phyloP scores from a whole-genome alignment of 169 alveolate species.

The Eimeria necatrix region DNA sequence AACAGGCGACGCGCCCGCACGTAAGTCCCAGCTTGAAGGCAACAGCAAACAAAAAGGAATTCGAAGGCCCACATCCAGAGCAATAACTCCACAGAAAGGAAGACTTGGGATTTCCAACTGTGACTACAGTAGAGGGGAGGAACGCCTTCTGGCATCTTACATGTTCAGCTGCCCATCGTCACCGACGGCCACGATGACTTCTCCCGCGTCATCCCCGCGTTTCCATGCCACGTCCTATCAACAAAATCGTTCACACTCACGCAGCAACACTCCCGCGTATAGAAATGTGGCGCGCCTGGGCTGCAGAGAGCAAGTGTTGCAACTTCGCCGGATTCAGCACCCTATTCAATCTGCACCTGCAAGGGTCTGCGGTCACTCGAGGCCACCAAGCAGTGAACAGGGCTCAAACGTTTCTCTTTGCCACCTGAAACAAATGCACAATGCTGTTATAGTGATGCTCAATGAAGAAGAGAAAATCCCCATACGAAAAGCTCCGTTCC shows the following conservation, averaged over 20 bases:
- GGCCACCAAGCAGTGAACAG: slow-evolving; percentile 61
- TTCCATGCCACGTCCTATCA: slow-evolving; percentile 80
- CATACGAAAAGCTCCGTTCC: background rate
- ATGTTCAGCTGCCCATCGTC: slow-evolving; percentile 80
- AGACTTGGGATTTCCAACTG: background rate
- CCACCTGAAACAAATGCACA: slow-evolving; percentile 5
- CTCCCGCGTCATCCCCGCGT: slow-evolving; percentile 77
- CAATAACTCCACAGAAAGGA: background rate
- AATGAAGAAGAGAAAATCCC: background rate
- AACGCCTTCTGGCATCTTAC: slow-evolving; percentile 19
- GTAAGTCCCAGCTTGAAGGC: slow-evolving; percentile 79
- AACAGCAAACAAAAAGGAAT: background rate
- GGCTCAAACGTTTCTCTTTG: slow-evolving; percentile 37
- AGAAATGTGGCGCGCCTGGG: background rate
- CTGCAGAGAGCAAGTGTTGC: background rate
- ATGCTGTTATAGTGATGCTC: background rate
- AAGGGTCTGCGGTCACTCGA: slow-evolving; percentile 55
- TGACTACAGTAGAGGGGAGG: background rate
- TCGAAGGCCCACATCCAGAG: background rate
- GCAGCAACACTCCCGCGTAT: background rate
- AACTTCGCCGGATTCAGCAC: too few relatives aligned
- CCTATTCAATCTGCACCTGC: slow-evolving; percentile 24
- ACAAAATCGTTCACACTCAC: background rate
- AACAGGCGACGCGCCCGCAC: slow-evolving; percentile 76
- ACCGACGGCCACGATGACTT: slow-evolving; percentile 74